Percentiles rank a stretch among this genome's conserved stretches.
Conservation (phyloP, 116 monocot genomes). For the Zostera marina region DNA sequence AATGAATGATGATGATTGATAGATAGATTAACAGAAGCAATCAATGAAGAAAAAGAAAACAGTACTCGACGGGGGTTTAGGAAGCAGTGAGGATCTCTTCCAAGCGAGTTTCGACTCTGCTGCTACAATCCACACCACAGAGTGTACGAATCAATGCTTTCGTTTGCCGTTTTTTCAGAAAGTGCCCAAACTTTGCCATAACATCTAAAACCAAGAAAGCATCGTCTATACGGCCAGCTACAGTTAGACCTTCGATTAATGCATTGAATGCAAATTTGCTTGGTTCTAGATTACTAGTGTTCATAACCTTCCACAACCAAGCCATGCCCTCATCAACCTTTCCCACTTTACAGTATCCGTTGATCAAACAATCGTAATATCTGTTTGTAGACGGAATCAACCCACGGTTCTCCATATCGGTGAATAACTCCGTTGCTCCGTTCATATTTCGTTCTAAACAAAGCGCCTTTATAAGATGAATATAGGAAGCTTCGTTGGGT, state of each 20-base stretch:
- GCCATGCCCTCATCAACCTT: conserved; percentile 30
- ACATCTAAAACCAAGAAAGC: conserved; percentile 30
- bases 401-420: conserved; percentile 26
- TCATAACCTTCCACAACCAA: conserved; percentile 40
- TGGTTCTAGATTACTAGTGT: conserved; percentile 31
- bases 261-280: conserved; percentile 14
- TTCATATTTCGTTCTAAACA: conserved; percentile 25
- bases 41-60: too few species aligned
- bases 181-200: conserved; percentile 30
- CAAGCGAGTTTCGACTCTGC: background rate
- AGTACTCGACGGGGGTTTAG: too few species aligned
- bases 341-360: conserved; percentile 33
- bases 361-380: conserved; percentile 33
- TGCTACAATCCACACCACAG: conserved; percentile 10
- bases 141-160: conserved; percentile 26
- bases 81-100: conserved; percentile 1
- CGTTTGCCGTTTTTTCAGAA: conserved; percentile 13
- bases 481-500: conserved; percentile 36
- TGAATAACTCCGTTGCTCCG: conserved; percentile 27
- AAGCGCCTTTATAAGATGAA: conserved; percentile 21
- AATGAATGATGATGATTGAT: too few species aligned
- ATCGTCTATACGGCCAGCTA: conserved; percentile 24
- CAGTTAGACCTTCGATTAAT: conserved; percentile 25
- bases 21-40: too few species aligned
- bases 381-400: conserved; percentile 26